Conservation (phyloP, 768 basidiomycete genomes). For the Paxillus ammoniavirescens region DNA sequence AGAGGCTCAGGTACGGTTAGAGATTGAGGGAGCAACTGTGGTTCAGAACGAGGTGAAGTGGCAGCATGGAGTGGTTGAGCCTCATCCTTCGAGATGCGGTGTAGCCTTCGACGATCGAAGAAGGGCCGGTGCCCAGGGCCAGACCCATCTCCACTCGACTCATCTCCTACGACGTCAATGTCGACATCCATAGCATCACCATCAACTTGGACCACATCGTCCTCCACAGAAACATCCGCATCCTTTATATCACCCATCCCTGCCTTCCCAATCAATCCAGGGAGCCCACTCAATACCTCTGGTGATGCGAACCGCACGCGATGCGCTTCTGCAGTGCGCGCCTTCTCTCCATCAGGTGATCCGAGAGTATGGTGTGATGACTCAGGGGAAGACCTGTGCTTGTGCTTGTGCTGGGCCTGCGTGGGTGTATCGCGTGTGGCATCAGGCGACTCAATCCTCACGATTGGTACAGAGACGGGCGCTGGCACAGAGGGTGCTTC, state of each 20-base stretch:
- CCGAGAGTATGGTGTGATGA: not conserved
- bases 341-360: constrained; percentile 10
- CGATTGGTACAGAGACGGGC: constrained; percentile 10
- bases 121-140: not conserved
- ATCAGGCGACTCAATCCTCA: constrained; percentile 8
- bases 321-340: constrained; percentile 9
- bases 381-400: constrained; percentile 15
- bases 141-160: not conserved
- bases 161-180: constrained; percentile 5
- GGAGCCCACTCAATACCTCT: constrained; percentile 20
- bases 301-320: constrained; percentile 33
- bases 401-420: constrained; percentile 19
- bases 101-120: not conserved
- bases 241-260: constrained; percentile 1
- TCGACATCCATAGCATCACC: constrained; percentile 24
- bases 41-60: constrained; percentile 2
- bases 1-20: not conserved
- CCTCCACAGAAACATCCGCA: not conserved
- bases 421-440: constrained; percentile 24
- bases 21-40: not conserved
- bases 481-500: constrained; percentile 3
- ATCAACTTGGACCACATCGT: not conserved
- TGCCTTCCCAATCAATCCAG: constrained; percentile 9
- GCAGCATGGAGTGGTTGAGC: not conserved
- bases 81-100: not conserved